A percentile compares a stretch with the other conserved stretches of the same genome.
Evolutionary conservation across 441 rosid genomes (phyloP).

Genomic region (Flueggea neowawraea): DNA sequence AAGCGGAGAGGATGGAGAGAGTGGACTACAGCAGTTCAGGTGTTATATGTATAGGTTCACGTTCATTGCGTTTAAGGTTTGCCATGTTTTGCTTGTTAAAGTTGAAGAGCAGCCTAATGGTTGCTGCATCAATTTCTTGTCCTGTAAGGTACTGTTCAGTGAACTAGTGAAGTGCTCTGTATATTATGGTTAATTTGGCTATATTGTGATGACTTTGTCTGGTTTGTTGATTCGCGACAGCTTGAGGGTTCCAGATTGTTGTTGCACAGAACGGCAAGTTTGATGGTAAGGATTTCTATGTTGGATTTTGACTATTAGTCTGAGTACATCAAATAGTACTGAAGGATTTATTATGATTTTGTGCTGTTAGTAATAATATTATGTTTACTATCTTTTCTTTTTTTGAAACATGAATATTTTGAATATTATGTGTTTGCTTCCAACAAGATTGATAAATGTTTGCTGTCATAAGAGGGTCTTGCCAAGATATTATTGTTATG

Average conservation of each 20-base stretch:
- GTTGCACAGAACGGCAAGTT: conserved; percentile 91
- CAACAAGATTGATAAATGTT: too few species aligned
- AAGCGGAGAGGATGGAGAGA: conserved; percentile 97
- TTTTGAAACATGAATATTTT: too few species aligned
- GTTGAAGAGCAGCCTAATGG: conserved; percentile 87
- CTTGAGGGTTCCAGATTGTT: conserved; percentile 92
- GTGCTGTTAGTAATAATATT: too few species aligned
- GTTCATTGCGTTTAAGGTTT: conserved; percentile 83
- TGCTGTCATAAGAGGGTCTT: too few species aligned
- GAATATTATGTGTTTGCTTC: too few species aligned
- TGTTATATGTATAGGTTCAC: conserved; percentile 79
- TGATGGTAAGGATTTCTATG: conserved; percentile 54
- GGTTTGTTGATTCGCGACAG: conserved; percentile 34
- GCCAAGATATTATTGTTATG: too few species aligned
- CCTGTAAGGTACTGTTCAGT: conserved; percentile 59
- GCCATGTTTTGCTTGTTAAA: conserved; percentile 87
- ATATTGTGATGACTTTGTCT: neutral
- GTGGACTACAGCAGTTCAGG: conserved; percentile 77
- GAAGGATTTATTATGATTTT: too few species aligned
- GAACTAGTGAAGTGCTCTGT: too few species aligned
- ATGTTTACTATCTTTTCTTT: too few species aligned
- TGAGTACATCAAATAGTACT: too few species aligned
- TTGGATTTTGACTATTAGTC: neutral
- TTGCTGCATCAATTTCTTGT: conserved; percentile 85
- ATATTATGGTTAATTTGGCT: too few species aligned